phyloP scores from a whole-genome alignment of 345 rosid genomes.

The Pistacia integerrima region DNA sequence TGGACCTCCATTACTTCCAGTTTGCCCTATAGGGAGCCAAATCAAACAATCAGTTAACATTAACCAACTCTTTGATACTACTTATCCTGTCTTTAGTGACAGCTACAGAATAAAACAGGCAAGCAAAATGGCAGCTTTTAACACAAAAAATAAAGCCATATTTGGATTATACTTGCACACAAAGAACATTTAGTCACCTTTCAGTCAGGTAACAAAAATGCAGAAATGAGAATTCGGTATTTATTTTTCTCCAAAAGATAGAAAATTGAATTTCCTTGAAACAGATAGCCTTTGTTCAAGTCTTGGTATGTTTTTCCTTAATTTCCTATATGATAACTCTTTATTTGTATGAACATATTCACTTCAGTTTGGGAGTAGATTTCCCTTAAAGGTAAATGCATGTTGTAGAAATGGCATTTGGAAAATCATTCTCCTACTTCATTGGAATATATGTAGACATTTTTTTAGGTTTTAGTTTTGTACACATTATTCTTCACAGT shows the following conservation, averaged over 20 bases:
- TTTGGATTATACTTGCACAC: neutral
- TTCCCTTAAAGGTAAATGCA: neutral
- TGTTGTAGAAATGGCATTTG: neutral
- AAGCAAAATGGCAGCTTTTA: neutral
- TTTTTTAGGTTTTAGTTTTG: neutral
- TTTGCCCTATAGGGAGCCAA: slow-evolving; percentile 29
- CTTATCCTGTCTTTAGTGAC: neutral
- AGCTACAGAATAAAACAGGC: neutral
- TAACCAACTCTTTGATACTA: neutral
- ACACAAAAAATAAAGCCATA: neutral
- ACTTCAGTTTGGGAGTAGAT: neutral
- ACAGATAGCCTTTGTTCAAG: neutral
- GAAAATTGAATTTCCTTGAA: neutral
- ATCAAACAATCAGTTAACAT: slow-evolving; percentile 12
- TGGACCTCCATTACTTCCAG: slow-evolving; percentile 13
- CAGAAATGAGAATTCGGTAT: neutral
- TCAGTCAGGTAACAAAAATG: neutral
- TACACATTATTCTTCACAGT: neutral
- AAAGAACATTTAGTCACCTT: neutral
- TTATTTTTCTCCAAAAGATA: neutral
- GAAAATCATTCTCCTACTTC: neutral
- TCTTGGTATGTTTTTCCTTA: neutral
- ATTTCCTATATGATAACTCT: neutral
- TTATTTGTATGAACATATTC: neutral
- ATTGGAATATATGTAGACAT: neutral